Base-by-base conservation (phyloP, 2,329 filamentous ascomycete species). In the Diaporthe sp. region DNA sequence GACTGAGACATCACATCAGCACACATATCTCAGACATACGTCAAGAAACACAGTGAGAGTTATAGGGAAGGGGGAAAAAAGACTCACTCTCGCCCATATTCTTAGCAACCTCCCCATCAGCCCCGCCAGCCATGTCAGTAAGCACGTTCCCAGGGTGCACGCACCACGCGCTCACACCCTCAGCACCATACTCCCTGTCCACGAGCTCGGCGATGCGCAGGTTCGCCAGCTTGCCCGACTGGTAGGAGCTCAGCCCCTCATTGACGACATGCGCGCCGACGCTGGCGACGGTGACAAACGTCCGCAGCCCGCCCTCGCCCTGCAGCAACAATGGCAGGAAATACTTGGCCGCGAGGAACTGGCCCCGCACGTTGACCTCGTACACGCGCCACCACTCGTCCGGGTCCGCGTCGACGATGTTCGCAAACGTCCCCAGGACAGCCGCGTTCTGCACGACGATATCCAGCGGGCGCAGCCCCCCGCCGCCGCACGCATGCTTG, bases 321-420 rank as follows among this genome's bases (percentile, higher is more conserved):
- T 74, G 13, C 58, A 82, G 78, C 76, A 82, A 78, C 33, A 88
- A 77, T 1, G 87, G 86, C 10, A 89, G 77, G 55, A 89, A 87
- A 0, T 84, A 82, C n/a, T 85, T 83, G 7, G 84, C 80, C 15
- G 86, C 78, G 2, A 88, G 80, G 77, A 86, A 89, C 0, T 83
- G 79, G 0, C 88, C 89, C 25, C 84, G 82, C 17, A 89, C 58
- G 77, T 90, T 91, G 54, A 89, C 82, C 61, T 87, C 84, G 79
- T 84, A 86, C 0, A 83, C 84, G 28, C 82, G 80, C 82, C 81
- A 83, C 83, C 83, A 86, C 1, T 75, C 77, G 0, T 81, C 81
- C 8, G 81, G 78, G 38, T 83, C 78, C 12, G 71, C 78, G 6
- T 83, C 80, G 2, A 77, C 71, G 38, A 84, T 77, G 19, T 22